Base-by-base conservation (phyloP, 441 rosid genomes). In the Dalechampia spathulata region DNA sequence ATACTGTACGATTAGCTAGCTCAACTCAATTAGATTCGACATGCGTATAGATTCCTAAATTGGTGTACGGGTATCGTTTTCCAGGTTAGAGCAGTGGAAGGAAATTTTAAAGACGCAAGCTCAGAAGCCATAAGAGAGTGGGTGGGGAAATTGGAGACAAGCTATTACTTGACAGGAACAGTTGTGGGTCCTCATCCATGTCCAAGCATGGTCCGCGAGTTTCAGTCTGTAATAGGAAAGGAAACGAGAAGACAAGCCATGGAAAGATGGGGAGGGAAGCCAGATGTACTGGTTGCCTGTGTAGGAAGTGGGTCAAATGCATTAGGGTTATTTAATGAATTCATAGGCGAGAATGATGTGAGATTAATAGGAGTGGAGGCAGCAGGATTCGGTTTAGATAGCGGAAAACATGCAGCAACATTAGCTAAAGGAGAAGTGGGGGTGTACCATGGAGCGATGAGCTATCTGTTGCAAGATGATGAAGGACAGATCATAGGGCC, bases 171-270 rank as follows among this genome's bases (percentile, higher is more conserved):
- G 19, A 28, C 63, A 0, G 95, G 97, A 0, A 75, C 93, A 0
- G 89, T 58, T 0, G 97, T 78, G 3, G 95, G 95, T n/a, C 95
- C 97, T 0, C 97, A 90, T 57, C 97, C 95, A 2, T 78, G 79
- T 62, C 95, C 97, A 0, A 69, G 50, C 53, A 81, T 84, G 79
- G 97, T 90, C 0, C 66, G 88, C 0, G 89, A 86, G 62, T 90
- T 84, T 57, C 97, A 86, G 42, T 74, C 92, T 0, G 80, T 90
- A 38, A 90, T 84, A 1, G 97, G 95, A 2, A 84, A 74, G 40
- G 97, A 90, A 64, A 84, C 84, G 3, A 81, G 89, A 64, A 73
- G 63, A 28, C 95, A 90, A 65, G 89, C 93, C 5, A 61, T 64
- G 67, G 85, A 81, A 65, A 74, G 62, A 60, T 90, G 95, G 97